A percentile compares a stretch with the other conserved stretches of the same genome.
These are phyloP conservation scores for Aristolochia fimbriata DNA, from an alignment of 164 flowering plant species.

Conservation along the genomic window DNA sequence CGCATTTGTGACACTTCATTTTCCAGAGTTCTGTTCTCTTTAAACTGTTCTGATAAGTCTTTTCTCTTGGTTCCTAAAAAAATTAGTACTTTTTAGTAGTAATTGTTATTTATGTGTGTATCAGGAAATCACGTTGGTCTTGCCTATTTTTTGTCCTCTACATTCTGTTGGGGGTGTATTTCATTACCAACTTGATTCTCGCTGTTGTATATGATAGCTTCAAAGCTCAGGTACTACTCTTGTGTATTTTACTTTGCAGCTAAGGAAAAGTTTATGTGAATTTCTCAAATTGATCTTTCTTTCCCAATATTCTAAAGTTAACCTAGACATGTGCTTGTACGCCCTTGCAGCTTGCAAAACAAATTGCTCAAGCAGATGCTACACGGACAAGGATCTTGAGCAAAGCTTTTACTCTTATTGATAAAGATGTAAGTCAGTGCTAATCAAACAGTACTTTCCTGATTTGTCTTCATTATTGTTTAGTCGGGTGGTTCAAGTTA, in stretches of 20 bases:
- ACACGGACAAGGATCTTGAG: conserved; percentile 42
- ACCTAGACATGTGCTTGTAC: background rate
- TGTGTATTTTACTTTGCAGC: background rate
- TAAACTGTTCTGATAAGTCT: background rate
- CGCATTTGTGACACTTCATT: background rate
- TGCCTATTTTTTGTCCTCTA: conserved; percentile 67
- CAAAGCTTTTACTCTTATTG: conserved; percentile 75
- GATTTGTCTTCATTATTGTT: too few species aligned
- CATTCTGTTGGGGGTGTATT: conserved; percentile 86
- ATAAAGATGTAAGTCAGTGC: conserved; percentile 43
- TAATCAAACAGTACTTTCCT: too few species aligned
- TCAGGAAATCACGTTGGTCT: conserved; percentile 88
- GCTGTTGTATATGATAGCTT: conserved; percentile 97
- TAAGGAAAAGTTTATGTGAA: too few species aligned
- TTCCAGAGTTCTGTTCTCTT: background rate
- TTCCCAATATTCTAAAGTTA: background rate
- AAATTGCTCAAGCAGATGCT: conserved; percentile 59
- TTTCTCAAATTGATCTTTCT: too few species aligned
- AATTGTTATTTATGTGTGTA: conserved; percentile 4
- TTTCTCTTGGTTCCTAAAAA: background rate
- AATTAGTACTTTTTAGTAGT: background rate
- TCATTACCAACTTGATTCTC: conserved; percentile 82
- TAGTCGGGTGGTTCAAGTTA: too few species aligned
- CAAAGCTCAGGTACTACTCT: conserved; percentile 55
- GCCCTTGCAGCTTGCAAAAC: conserved; percentile 67